These are phyloP conservation scores for Linnemannia hyalina DNA, from an alignment of 192 early-diverging fungal species.

Conservation along the genomic window DNA sequence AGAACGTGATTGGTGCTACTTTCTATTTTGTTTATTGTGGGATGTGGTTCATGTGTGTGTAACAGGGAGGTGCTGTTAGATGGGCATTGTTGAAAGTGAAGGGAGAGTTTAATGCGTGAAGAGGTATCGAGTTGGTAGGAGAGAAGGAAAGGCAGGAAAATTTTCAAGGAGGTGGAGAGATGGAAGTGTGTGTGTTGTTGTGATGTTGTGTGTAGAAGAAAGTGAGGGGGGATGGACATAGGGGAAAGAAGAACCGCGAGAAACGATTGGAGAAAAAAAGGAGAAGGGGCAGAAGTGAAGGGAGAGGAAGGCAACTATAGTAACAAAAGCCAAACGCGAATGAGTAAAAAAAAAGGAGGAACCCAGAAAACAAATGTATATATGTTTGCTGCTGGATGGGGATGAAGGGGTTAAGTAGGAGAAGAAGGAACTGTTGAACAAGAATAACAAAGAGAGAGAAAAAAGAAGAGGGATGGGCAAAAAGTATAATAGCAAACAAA, in stretches of 20 bases:
- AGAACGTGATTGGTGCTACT: constrained; percentile 69
- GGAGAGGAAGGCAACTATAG: not conserved
- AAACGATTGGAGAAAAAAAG: not conserved
- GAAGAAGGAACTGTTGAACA: not conserved
- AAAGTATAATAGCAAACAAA: not conserved
- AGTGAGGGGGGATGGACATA: not conserved
- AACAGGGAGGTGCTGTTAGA: not conserved
- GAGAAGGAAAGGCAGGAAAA: not conserved
- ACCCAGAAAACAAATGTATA: not conserved
- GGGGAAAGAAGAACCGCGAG: constrained; percentile 8
- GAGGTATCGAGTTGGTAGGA: no score
- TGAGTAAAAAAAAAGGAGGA: not conserved
- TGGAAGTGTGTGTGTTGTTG: not conserved
- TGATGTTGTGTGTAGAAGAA: not conserved
- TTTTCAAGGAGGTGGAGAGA: not conserved
- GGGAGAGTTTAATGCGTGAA: no score
- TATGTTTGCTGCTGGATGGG: not conserved
- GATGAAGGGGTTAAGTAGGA: not conserved
- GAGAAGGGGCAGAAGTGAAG: not conserved
- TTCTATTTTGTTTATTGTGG: constrained; percentile 2
- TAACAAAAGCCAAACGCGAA: not conserved
- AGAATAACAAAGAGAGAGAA: not conserved
- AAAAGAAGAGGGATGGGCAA: not conserved
- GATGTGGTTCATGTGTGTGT: not conserved
- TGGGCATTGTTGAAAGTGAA: not conserved